Base-by-base conservation (phyloP, 192 early-diverging fungal species). In the Mortierella alpina region DNA sequence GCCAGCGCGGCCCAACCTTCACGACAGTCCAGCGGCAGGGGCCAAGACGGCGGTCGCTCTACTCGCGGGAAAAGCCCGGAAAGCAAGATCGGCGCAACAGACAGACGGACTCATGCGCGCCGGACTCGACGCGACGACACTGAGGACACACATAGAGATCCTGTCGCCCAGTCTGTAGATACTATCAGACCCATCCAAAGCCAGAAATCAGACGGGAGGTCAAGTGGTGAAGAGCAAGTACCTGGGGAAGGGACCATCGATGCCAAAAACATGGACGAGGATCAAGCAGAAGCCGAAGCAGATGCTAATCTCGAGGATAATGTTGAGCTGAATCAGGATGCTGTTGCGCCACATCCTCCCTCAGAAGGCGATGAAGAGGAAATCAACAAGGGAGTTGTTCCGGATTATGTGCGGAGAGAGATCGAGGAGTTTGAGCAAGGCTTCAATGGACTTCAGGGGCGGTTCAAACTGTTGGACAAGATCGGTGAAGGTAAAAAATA, bases 401-500 rank as follows among this genome's bases (percentile, higher is more conserved):
- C 82, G 7, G 86, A 87, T 22, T 72, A 71, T 48, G 80, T 84
- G 7, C 53, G 48, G 42, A 88, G 90, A 50, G 91, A 93, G 59
- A 91, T 95, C 9, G 68, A 85, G 23, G 90, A 92, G 53, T 80
- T 80, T 59, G 77, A 80, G 23, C 62, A 72, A 64, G 77, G 77
- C 71, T 95, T 75, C 77, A 92, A 70, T 2, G 84, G 85, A 0
- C 69, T 95, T 1, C 57, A 75, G 22, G 77, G 86, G 7, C 87
- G 91, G 41, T 96, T 92, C 70, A 84, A 84, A 40, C 79, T 96
- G 15, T 58, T 95, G 13, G 88, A 89, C 49, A 95, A 92, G 76
- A 95, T 95, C 78, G 95, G 95, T 39, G 93, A 95, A 83, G 95
- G 91, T 90, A 75, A 3, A 51, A 12, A 51, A 15, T 4, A 57